Percentiles rank a stretch among this genome's conserved stretches.
Conservation (phyloP, 2,329 filamentous ascomycete species). For the Cladosporium sp. region DNA sequence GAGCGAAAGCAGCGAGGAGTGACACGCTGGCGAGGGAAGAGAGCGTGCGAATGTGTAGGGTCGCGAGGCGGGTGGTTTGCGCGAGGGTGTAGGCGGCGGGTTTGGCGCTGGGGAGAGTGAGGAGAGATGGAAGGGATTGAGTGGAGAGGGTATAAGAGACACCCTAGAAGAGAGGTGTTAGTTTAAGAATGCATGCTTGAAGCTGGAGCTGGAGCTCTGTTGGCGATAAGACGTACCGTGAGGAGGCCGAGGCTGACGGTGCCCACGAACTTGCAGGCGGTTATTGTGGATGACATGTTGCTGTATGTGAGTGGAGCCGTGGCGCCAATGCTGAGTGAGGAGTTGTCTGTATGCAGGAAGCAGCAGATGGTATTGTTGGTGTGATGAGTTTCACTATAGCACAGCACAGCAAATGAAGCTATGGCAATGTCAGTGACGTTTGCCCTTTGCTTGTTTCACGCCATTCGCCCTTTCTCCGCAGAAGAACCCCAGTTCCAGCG, state of each 20-base stretch:
- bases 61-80: constrained; percentile 61
- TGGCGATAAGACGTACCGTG: constrained; percentile 64
- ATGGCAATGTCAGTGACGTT: constrained; percentile 10
- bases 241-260: constrained; percentile 84
- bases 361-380: background rate
- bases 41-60: constrained; percentile 67
- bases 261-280: constrained; percentile 87
- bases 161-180: constrained; percentile 60
- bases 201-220: constrained; percentile 6
- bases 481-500: constrained; percentile 2
- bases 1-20: constrained; percentile 73
- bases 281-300: constrained; percentile 57
- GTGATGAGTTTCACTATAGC: background rate
- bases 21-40: constrained; percentile 69
- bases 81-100: constrained; percentile 69
- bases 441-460: constrained; percentile 12
- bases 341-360: background rate
- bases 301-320: constrained; percentile 7
- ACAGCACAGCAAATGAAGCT: constrained; percentile 1
- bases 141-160: constrained; percentile 82
- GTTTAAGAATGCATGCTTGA: background rate
- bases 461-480: constrained; percentile 2
- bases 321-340: constrained; percentile 17
- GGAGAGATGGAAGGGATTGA: constrained; percentile 76
- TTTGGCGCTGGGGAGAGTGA: constrained; percentile 75